phyloP scores from a whole-genome alignment of 2,329 filamentous ascomycete genomes.

The Metarhizium humberi region DNA sequence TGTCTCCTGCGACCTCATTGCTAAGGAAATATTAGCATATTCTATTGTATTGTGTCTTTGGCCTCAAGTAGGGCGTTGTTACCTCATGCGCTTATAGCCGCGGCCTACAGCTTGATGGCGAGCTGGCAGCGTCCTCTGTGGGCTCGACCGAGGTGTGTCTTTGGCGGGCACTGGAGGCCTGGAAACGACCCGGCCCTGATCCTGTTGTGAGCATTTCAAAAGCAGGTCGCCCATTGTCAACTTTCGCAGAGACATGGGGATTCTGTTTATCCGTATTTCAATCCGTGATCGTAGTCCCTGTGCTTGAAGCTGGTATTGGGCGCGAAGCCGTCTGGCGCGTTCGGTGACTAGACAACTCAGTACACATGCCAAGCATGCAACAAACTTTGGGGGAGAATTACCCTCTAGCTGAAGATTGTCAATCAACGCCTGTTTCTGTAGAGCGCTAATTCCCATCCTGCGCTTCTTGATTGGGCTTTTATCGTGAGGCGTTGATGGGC shows the following conservation, averaged over 20 bases:
- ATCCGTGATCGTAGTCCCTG: conserved; percentile 78
- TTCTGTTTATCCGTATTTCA: conserved; percentile 87
- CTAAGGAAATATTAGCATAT: conserved; percentile 30
- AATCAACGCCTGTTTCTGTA: conserved; percentile 78
- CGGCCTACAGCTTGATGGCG: conserved; percentile 15
- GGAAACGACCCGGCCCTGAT: conserved; percentile 27
- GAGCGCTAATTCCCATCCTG: conserved; percentile 50
- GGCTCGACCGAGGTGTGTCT: conserved; percentile 29
- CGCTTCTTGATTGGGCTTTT: conserved; percentile 56
- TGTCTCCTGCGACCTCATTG: conserved; percentile 58
- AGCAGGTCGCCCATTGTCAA: conserved; percentile 76
- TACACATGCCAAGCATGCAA: background rate
- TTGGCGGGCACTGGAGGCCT: conserved; percentile 40
- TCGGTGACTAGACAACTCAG: conserved; percentile 58
- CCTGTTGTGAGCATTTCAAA: conserved; percentile 36
- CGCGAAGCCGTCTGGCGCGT: conserved; percentile 75
- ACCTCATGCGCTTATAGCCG: conserved; percentile 43
- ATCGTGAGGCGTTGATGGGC: conserved; percentile 29
- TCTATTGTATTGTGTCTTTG: background rate
- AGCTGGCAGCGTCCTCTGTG: conserved; percentile 22
- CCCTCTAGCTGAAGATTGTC: conserved; percentile 86
- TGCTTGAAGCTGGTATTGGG: conserved; percentile 82
- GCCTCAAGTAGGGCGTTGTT: conserved; percentile 6
- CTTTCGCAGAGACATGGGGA: conserved; percentile 70
- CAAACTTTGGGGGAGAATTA: conserved; percentile 32